Evolutionary conservation across 2,329 filamentous ascomycete species (phyloP), one percentile per base, ranked within the genome.

Genomic region (Pseudocercospora fijiensis): DNA sequence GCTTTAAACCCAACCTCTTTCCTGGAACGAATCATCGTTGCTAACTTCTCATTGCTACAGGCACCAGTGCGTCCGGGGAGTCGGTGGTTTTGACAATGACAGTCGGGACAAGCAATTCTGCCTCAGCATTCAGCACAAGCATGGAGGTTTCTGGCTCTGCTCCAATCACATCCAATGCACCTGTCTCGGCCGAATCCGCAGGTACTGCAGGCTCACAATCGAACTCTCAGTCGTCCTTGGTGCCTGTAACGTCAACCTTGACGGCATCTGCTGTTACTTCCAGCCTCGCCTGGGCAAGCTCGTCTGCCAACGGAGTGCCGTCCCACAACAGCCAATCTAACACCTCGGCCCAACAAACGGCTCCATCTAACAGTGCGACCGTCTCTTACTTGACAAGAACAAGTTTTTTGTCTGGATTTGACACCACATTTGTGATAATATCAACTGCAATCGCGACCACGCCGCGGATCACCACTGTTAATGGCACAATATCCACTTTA

Each of bases 381-480:
- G 37, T 45, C 20, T 47, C 61, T 3, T n/a, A 47, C 43, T 63
- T 58, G 27, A 68, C 66, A 8, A 57, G 66, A 6, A 68, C 62
- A 43, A 68, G 61, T 49, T 61, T 66, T 28, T n/a, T 65, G 8
- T 62, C 60, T 27, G 66, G 64, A 13, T 55, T 41, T 2, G 64
- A 62, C 52, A 68, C 64, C 24, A 65, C 64, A 11, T 57, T 65
- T 24, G 62, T 58, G 7, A 24, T 68, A n/a, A 47, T 49, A 24
- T 59, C 33, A 33, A 57, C 59, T 8, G 55, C 47, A 6, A 41
- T 47, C 33, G 57, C 56, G 41, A 61, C 56, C n/a, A 65, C 57
- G n/a, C 62, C 61, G 24, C 53, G 51, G 22, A 28, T 61, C 41
- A 53, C 55, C 6, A 45, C 49, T 41, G 22, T 57, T 56, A 62